Evolutionary conservation across 805 yeast genomes (phyloP), one percentile per base, ranked within the genome.

Genomic region (Geotrichum ghanense): DNA sequence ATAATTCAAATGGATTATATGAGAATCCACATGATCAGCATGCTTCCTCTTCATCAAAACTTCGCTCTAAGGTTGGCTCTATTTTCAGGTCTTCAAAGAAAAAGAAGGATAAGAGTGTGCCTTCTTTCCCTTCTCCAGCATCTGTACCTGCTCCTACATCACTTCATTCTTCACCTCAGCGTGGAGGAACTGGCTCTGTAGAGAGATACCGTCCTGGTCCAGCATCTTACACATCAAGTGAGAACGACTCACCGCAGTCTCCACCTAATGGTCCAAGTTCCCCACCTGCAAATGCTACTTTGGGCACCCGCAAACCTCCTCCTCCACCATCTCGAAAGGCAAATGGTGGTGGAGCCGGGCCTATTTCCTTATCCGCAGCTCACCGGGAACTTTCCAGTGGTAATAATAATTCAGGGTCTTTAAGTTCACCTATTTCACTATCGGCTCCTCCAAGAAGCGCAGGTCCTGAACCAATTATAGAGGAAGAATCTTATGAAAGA

Each of bases 21-120:
- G 42, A 50, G 22, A 27, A 43, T 44, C 42, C 44, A 44, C 41
- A 19, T 42, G 2, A 19, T 39, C 19, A 42, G 21, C n/a, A n/a
- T n/a, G n/a, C n/a, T n/a, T 20, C 40, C 39, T 42, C 43, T 17
- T 20, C 48, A 10, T 42, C 47, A 21, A 53, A 54, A 26, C 55
- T 64, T 42, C 51, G 64, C 17, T 59, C 67, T 24, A 57, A 58
- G 46, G 64, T 64, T 7, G 67, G 67, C 40, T 63, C 68, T 14
- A 60, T 64, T 35, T 63, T 64, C 53, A 55, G 67, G 34, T 52
- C 59, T 44, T 51, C 55, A 31, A 59, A 55, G 55, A 51, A 53
- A 48, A 50, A 48, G 49, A 45, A 49, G 46, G 44, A 45, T 23
- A 44, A 40, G 50, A 45, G 50, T 46, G 52, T 53, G 22, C 22